Conservation (phyloP, 805 yeast genomes). For the Candida jianshihensis region DNA sequence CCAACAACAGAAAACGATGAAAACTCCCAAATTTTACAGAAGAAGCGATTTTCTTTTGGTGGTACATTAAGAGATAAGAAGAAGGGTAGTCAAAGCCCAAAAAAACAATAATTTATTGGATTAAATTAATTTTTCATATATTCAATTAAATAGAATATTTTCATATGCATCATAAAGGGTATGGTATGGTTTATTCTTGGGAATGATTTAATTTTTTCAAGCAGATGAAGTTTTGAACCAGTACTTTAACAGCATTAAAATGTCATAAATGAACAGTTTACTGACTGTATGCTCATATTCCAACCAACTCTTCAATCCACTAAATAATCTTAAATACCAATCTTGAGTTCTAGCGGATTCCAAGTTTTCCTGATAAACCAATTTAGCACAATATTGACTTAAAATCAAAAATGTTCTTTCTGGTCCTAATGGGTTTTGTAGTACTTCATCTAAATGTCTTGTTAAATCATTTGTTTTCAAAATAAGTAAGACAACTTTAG, state of each 20-base stretch:
- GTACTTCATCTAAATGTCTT: slow-evolving; percentile 76
- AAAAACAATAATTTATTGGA: not conserved
- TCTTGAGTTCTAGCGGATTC: slow-evolving; percentile 25
- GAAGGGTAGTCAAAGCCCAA: not conserved
- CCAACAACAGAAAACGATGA: too few relatives aligned
- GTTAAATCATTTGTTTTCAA: slow-evolving; percentile 92
- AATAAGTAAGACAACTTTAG: slow-evolving; percentile 77
- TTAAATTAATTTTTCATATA: too few relatives aligned
- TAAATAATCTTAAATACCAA: not conserved
- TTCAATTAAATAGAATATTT: too few relatives aligned
- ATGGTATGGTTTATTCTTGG: too few relatives aligned
- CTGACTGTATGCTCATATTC: slow-evolving; percentile 11
- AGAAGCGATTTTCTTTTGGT: slow-evolving; percentile 2
- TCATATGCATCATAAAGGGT: not conserved
- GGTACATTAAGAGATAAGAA: slow-evolving; percentile 1
- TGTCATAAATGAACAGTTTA: slow-evolving; percentile 12
- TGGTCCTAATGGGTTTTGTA: slow-evolving; percentile 78
- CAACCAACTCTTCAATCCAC: slow-evolving; percentile 17
- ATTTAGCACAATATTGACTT: slow-evolving; percentile 82
- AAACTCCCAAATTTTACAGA: slow-evolving; percentile 1
- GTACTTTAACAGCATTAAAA: slow-evolving; percentile 10
- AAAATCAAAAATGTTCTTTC: slow-evolving; percentile 82
- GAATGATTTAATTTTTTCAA: too few relatives aligned
- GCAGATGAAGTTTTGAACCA: slow-evolving; percentile 5
- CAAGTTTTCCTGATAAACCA: slow-evolving; percentile 63